These are phyloP conservation scores for Tolypocladium inflatum DNA, from an alignment of 2,329 filamentous ascomycete species.

Conservation along the genomic window DNA sequence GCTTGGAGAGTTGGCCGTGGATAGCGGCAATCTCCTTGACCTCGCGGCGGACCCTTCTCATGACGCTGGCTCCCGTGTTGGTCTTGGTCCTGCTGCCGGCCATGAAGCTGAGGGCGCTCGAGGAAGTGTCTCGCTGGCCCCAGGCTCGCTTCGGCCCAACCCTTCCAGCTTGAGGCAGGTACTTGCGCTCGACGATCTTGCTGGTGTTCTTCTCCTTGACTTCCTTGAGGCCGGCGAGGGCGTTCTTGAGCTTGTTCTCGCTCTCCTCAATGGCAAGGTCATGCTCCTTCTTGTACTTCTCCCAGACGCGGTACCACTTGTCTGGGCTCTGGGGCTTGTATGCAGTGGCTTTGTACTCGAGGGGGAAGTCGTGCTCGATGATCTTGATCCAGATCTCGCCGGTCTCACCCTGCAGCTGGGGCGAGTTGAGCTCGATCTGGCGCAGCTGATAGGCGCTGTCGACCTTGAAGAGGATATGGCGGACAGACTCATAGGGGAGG, in stretches of 20 bases:
- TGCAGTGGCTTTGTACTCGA: constrained; percentile 50
- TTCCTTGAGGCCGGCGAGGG: constrained; percentile 47
- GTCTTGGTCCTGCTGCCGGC: constrained; percentile 43
- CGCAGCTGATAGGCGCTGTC: constrained; percentile 67
- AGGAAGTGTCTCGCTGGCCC: constrained; percentile 16
- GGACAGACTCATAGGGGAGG: constrained; percentile 53
- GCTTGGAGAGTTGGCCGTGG: constrained; percentile 34
- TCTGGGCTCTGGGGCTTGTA: constrained; percentile 55
- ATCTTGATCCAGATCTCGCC: constrained; percentile 69
- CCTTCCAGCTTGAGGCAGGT: constrained; percentile 32
- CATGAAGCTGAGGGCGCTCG: constrained; percentile 31
- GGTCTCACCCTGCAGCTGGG: constrained; percentile 62
- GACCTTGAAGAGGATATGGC: constrained; percentile 60
- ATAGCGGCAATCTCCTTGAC: constrained; percentile 41
- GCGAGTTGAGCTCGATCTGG: constrained; percentile 63
- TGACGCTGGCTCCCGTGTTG: constrained; percentile 40
- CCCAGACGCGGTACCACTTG: constrained; percentile 73
- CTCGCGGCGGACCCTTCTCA: constrained; percentile 47
- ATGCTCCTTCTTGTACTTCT: constrained; percentile 53
- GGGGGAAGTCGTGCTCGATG: constrained; percentile 68
- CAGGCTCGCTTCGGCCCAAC: constrained; percentile 18
- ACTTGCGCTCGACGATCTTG: constrained; percentile 42
- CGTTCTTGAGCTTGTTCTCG: constrained; percentile 45
- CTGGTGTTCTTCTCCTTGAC: constrained; percentile 48
- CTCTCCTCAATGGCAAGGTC: constrained; percentile 49